Evolutionary conservation across 2,329 filamentous ascomycete species (phyloP).

Genomic region (Metarhizium brunneum): DNA sequence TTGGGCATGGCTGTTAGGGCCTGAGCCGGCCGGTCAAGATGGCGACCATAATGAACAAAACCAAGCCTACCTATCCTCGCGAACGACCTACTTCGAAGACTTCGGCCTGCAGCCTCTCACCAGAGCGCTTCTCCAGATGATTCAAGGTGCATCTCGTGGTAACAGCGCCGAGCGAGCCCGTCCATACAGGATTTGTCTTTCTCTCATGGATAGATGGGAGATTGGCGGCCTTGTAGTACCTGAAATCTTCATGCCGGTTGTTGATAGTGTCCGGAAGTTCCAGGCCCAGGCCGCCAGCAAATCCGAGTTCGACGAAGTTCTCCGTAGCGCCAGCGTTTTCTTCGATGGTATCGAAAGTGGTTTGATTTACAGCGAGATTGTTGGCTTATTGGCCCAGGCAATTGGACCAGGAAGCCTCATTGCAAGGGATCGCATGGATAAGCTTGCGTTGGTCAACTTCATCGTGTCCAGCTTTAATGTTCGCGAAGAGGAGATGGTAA

Average conservation of each 20-base stretch:
- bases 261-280: slow-evolving; percentile 71
- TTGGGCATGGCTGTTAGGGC: slow-evolving; percentile 94
- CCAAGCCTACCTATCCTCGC: slow-evolving; percentile 40
- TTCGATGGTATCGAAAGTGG: slow-evolving; percentile 96
- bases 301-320: slow-evolving; percentile 71
- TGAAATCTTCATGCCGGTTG: slow-evolving; percentile 76
- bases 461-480: slow-evolving; percentile 85
- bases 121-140: slow-evolving; percentile 66
- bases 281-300: slow-evolving; percentile 56
- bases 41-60: slow-evolving; percentile 36
- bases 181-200: slow-evolving; percentile 86
- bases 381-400: slow-evolving; percentile 56
- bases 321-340: slow-evolving; percentile 89
- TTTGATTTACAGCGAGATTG: slow-evolving; percentile 79
- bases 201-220: slow-evolving; percentile 97
- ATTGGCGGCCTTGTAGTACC: slow-evolving; percentile 86
- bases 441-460: slow-evolving; percentile 69
- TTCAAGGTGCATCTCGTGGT: slow-evolving; percentile 35
- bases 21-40: slow-evolving; percentile 47
- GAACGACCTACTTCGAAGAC: slow-evolving; percentile 73
- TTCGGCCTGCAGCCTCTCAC: slow-evolving; percentile 69
- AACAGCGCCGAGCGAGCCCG: slow-evolving; percentile 56
- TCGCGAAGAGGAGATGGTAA: slow-evolving; percentile 90
- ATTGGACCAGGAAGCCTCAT: slow-evolving; percentile 37
- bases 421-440: slow-evolving; percentile 43